A percentile compares a stretch with the other conserved stretches of the same genome.
Evolutionary conservation across 2,329 filamentous ascomycete species (phyloP).

Genomic region (Colletotrichum sp.): DNA sequence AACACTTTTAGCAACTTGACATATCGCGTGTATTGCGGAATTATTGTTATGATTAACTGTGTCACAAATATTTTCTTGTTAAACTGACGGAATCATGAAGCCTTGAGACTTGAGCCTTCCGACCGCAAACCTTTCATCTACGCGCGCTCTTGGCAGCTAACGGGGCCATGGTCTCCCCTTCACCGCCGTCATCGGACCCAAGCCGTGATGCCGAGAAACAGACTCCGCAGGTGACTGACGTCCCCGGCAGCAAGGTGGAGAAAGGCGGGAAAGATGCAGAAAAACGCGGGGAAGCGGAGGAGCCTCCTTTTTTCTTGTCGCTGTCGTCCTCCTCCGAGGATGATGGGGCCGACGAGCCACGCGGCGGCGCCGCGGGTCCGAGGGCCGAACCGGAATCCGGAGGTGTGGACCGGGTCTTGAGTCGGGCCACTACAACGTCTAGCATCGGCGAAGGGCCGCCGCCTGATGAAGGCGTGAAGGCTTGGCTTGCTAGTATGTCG

Average conservation of each 20-base stretch:
- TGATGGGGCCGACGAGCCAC: background rate
- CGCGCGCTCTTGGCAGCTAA: background rate
- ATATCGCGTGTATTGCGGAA: background rate
- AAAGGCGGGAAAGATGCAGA: background rate
- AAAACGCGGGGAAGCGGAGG: background rate
- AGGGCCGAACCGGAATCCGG: conserved; percentile 13
- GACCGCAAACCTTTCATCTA: background rate
- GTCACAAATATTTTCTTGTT: background rate
- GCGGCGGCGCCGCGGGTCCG: background rate
- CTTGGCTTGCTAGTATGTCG: conserved; percentile 50
- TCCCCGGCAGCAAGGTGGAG: background rate
- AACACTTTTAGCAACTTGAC: background rate
- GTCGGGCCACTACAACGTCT: conserved; percentile 42
- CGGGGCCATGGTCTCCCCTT: background rate
- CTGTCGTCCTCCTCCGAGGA: background rate
- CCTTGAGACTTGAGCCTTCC: background rate
- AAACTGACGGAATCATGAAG: background rate
- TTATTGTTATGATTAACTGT: background rate
- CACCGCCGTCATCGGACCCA: background rate
- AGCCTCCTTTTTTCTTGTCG: background rate
- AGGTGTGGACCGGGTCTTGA: conserved; percentile 41
- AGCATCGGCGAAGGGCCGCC: conserved; percentile 49
- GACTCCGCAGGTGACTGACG: background rate
- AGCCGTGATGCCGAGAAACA: background rate
- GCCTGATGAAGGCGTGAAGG: conserved; percentile 52